Evolutionary conservation across 1,284 basidiomycete species (phyloP), one percentile per base, ranked within the genome.

Genomic region (Pascua guehoae): DNA sequence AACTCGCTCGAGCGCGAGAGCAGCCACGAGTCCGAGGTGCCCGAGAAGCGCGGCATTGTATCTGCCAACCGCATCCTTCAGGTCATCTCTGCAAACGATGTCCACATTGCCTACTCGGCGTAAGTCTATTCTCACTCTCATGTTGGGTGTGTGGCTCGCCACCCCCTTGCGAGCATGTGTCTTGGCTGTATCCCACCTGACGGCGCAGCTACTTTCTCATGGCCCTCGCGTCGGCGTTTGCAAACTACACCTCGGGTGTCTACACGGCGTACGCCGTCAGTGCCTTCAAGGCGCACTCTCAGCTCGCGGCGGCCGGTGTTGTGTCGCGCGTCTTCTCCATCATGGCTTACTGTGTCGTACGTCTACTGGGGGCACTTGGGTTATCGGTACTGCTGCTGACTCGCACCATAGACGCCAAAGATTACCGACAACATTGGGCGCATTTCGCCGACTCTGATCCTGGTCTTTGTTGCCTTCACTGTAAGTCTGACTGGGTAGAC

Each of bases 51-150:
- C 38, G 47, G 47, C 24, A 49, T 49, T 16, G 47, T 40, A 8
- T 49, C 47, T 14, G 47, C 47, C 15, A 40, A 39, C 47, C 39
- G 41, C 37, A 49, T 49, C 39, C 14, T 49, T 18, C 41, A 37
- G 32, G 47, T 49, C 47, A 49, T 49, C 17, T 40, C 47, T 12
- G 16, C 38, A 16, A 49, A 49, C 37, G 47, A 49, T 16, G 40
- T 49, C 47, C 47, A 49, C 38, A 49, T 49, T 14, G 47, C 47
- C 39, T 49, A 49, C 40, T 37, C 41, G 24, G 47, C 47, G 47
- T 49, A 18, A 49, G 47, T 49, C 15, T 8, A n/a, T 7, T n/a
- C 24, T 15, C 12, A 7, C 45, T 11, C 3, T 32, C 37, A n/a
- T n/a, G n/a, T n/a, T n/a, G n/a, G n/a, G n/a, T n/a, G n/a, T n/a